phyloP scores from a whole-genome alignment of 495 filamentous ascomycete genomes.

The Penicillium taxi region DNA sequence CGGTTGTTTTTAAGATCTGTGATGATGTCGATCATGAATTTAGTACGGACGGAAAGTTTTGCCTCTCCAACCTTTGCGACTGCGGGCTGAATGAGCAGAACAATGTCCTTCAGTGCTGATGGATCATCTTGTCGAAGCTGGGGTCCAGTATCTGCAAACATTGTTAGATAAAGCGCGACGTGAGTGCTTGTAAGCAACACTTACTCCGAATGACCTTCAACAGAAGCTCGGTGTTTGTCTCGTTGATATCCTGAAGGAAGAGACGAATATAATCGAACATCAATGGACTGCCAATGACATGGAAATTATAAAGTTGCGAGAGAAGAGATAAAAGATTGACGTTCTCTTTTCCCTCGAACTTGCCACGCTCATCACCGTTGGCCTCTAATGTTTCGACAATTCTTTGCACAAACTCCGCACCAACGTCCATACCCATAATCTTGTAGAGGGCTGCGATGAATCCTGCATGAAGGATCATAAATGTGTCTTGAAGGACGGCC shows the following conservation, averaged over 20 bases:
- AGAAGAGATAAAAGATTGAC: conserved; percentile 78
- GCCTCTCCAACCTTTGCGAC: conserved; percentile 57
- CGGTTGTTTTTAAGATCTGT: conserved; percentile 91
- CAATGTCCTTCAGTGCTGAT: conserved; percentile 83
- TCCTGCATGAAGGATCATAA: conserved; percentile 82
- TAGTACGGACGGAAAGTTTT: conserved; percentile 77
- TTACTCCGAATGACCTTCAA: conserved; percentile 71
- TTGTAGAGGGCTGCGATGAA: conserved; percentile 87
- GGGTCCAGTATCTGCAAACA: conserved; percentile 51
- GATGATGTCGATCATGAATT: conserved; percentile 97
- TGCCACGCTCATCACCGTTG: conserved; percentile 29
- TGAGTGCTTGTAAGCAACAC: conserved; percentile 2
- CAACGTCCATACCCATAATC: conserved; percentile 77
- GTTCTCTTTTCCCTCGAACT: conserved; percentile 54
- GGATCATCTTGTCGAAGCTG: conserved; percentile 88
- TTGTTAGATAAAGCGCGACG: conserved; percentile 3
- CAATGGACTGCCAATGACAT: conserved; percentile 71
- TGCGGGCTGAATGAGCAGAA: conserved; percentile 65
- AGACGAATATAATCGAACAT: conserved; percentile 84
- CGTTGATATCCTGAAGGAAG: conserved; percentile 66
- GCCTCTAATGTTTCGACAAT: conserved; percentile 61
- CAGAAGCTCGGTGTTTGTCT: conserved; percentile 86
- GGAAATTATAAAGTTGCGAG: conserved; percentile 85
- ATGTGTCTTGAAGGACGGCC: conserved; percentile 70
- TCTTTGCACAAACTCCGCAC: conserved; percentile 71